Evolutionary conservation across 257 asterid species (phyloP).

Genomic region (Plectranthus barbatus): DNA sequence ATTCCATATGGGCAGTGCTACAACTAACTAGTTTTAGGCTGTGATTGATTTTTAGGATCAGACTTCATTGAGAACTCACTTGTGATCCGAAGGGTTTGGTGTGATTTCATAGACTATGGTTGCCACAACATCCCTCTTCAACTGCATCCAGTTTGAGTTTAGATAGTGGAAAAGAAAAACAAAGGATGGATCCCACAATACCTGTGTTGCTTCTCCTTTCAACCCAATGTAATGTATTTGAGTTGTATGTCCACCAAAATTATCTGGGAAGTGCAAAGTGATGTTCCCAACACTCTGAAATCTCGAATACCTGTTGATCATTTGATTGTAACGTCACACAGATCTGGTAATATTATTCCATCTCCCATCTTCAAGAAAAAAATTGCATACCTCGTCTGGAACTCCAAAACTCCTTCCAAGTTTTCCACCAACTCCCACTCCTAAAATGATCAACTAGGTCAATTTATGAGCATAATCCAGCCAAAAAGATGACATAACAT

Average conservation of each 20-base stretch:
- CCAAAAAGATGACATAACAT: conserved; percentile 3
- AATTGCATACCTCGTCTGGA: conserved; percentile 71
- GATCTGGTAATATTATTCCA: not conserved
- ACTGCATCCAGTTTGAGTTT: conserved; percentile 32
- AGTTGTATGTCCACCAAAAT: conserved; percentile 82
- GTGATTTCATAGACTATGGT: conserved; percentile 85
- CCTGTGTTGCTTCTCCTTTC: conserved; percentile 99
- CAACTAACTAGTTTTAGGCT: no score
- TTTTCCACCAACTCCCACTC: conserved; percentile 97
- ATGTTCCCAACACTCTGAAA: conserved; percentile 89
- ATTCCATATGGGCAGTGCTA: no score
- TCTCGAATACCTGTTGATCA: conserved; percentile 68
- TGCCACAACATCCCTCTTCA: conserved; percentile 89
- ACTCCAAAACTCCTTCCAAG: conserved; percentile 80
- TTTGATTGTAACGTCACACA: not conserved
- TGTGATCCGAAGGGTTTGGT: conserved; percentile 99
- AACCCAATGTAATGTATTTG: conserved; percentile 92
- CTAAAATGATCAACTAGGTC: conserved; percentile 32
- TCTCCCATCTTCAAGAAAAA: not conserved
- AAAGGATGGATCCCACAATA: conserved; percentile 16
- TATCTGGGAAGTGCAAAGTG: conserved; percentile 93
- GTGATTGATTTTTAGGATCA: not conserved
- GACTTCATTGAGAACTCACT: conserved; percentile 57
- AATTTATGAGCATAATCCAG: not conserved
- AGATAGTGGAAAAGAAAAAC: not conserved